Conservation (phyloP, 192 early-diverging fungal species). For the Mortierella antarctica region DNA sequence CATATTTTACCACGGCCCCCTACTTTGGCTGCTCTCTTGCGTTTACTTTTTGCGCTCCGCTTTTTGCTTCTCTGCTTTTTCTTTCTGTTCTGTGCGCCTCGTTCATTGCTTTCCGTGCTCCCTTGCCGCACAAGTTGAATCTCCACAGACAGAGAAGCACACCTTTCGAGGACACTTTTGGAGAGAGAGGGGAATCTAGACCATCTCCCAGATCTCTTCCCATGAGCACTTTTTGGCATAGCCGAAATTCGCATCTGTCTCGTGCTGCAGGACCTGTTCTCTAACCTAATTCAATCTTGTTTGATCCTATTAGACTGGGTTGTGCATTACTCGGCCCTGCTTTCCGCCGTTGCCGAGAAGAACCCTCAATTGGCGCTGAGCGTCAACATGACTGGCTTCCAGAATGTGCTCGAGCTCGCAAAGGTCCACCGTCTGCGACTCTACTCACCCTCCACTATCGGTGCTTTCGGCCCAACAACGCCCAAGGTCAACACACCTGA, state of each 20-base stretch:
- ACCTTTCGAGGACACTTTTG: too few relatives aligned
- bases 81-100: background rate
- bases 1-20: too few relatives aligned
- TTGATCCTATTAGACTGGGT: constrained; percentile 60
- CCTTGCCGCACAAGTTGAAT: constrained; percentile 15
- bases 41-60: too few relatives aligned
- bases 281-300: background rate
- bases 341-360: constrained; percentile 75
- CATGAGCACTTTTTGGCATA: background rate
- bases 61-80: too few relatives aligned
- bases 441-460: constrained; percentile 73
- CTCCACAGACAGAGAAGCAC: constrained; percentile 12
- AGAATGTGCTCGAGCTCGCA: constrained; percentile 72
- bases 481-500: constrained; percentile 71
- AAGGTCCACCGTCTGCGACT: constrained; percentile 67
- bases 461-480: constrained; percentile 75
- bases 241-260: background rate
- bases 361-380: constrained; percentile 66
- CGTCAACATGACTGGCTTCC: constrained; percentile 75
- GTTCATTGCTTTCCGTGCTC: too few relatives aligned
- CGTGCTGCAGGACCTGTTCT: background rate
- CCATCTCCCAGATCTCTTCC: too few relatives aligned
- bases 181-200: background rate
- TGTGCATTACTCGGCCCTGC: constrained; percentile 74
- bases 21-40: too few relatives aligned